Evolutionary conservation across 1,284 basidiomycete species (phyloP), one percentile per base, ranked within the genome.

Genomic region (Sanghuangporus baumii): DNA sequence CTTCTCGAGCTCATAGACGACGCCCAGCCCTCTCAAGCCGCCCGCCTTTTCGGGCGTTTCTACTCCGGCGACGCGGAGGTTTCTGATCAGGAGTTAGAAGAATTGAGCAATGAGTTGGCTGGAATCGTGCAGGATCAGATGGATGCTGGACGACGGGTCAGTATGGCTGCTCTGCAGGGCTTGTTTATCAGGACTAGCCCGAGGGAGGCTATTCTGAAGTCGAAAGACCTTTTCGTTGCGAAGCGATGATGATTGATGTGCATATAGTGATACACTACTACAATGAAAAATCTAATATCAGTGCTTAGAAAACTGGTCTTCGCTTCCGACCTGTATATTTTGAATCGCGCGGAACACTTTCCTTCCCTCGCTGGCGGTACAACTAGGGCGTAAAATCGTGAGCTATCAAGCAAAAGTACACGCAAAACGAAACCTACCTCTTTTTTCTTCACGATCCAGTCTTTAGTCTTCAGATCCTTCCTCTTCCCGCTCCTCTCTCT

Each of bases 101-200:
- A 66, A 11, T 70, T 86, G 65, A 85, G 85, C 11, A 73, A 74
- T 18, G 72, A 76, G 59, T 72, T 91, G 55, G 80, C 86, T 64
- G 69, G 75, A 37, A 74, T 84, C 6, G 81, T 93, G 4, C 71
- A 79, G 50, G 76, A 78, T 11, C 81, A 84, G 66, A 81, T 81
- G 71, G 71, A 75, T 56, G 68, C 73, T 2, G 89, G 87, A 0
- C 76, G 78, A 67, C 76, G 82, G 37, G 81, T 96, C 62, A 96
- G 94, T 71, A 98, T 98, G 95, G 95, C 95, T 31, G 86, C 89
- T 40, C 76, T 98, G 62, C 95, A 98, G 71, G 95, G 95, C 16
- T 81, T 92, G 59, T 98, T 98, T 74, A 98, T 98, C 67, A 81
- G 91, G 63, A 86, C 84, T 70, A 78, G 77, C 40, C 83, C 89